Conservation (phyloP, 495 filamentous ascomycete species). For the Bacidia gigantensis region DNA sequence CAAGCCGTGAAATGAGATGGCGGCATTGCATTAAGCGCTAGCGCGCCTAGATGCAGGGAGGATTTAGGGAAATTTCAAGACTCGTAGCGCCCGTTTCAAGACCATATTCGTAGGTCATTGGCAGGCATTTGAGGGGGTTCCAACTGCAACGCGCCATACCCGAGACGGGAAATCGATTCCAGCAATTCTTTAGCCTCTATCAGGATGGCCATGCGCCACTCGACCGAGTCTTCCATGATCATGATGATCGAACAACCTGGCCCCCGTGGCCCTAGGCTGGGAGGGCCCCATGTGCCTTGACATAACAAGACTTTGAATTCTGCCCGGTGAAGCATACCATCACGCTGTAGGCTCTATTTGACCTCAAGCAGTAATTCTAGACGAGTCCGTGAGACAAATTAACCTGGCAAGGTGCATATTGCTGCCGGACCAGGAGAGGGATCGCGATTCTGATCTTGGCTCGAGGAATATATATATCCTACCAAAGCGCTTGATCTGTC, state of each 20-base stretch:
- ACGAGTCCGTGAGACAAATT: neutral
- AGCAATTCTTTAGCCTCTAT: neutral
- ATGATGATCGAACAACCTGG: too few relatives aligned
- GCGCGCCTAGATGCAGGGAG: neutral
- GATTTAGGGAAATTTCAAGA: neutral
- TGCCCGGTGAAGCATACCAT: too few relatives aligned
- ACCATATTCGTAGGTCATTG: neutral
- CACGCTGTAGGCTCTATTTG: neutral
- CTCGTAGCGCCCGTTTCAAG: slow-evolving; percentile 1
- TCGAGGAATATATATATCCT: neutral
- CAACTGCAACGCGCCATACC: neutral
- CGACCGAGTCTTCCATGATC: neutral
- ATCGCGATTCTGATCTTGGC: neutral
- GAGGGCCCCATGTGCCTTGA: neutral
- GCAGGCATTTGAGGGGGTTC: neutral
- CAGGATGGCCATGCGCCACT: neutral
- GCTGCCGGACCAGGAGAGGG: neutral
- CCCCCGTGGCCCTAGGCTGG: too few relatives aligned
- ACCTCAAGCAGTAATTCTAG: slow-evolving; percentile 2
- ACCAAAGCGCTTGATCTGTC: too few relatives aligned
- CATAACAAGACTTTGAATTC: neutral
- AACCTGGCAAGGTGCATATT: neutral
- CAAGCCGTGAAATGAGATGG: neutral
- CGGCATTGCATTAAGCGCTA: slow-evolving; percentile 1
- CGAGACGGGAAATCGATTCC: neutral